Evolutionary conservation across 139 green algal genomes (phyloP).

Genomic region (Eudorina sp.): DNA sequence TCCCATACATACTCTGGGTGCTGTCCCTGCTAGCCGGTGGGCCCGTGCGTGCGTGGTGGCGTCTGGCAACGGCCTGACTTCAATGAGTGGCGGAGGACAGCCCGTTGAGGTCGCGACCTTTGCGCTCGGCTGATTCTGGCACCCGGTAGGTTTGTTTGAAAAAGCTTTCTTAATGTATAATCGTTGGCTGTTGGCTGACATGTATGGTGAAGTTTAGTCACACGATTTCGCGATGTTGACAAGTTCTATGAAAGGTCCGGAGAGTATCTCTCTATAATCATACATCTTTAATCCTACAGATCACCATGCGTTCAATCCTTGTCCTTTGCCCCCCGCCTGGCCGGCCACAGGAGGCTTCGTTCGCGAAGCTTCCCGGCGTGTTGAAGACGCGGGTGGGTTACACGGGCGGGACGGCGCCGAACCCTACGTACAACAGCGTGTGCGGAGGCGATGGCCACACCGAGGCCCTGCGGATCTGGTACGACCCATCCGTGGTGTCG

Average conservation of each 20-base stretch:
- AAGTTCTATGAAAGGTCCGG: too few species aligned
- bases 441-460: conserved; percentile 82
- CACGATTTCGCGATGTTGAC: too few species aligned
- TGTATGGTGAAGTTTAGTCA: too few species aligned
- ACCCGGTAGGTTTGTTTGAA: conserved; percentile 44
- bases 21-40: too few species aligned
- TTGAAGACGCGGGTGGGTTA: conserved; percentile 80
- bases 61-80: background rate
- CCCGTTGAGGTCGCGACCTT: conserved; percentile 49
- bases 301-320: background rate
- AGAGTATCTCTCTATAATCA: too few species aligned
- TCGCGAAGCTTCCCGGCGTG: conserved; percentile 73
- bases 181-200: too few species aligned
- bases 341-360: conserved; percentile 23
- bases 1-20: too few species aligned
- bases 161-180: too few species aligned
- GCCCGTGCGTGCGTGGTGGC: too few species aligned
- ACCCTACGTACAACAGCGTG: conserved; percentile 81
- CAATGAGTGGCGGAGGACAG: background rate
- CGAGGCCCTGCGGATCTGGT: conserved; percentile 81
- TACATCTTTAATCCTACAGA: too few species aligned
- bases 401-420: conserved; percentile 67
- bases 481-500: conserved; percentile 43
- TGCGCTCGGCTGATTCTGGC: conserved; percentile 59
- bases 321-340: background rate